A percentile compares a stretch with the other conserved stretches of the same genome.
These are phyloP conservation scores for Phyllachora maydis DNA, from an alignment of 2,329 filamentous ascomycete species.

Conservation along the genomic window DNA sequence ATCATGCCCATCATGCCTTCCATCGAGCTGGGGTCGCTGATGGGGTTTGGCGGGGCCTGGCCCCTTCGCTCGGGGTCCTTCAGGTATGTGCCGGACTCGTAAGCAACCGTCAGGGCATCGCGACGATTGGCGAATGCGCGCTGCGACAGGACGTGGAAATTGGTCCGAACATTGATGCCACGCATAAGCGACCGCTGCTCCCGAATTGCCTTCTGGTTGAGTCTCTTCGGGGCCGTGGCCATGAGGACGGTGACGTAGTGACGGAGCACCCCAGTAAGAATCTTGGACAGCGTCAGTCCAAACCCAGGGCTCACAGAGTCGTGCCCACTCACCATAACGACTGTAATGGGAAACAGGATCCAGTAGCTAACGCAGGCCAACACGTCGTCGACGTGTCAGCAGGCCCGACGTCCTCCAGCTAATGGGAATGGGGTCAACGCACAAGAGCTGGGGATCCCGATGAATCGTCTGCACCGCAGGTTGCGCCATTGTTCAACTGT, in stretches of 20 bases:
- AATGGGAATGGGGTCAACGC: constrained; percentile 17
- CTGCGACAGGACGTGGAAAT: constrained; percentile 60
- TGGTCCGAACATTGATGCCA: constrained; percentile 65
- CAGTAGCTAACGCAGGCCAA: too few relatives aligned
- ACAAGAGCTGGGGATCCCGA: constrained; percentile 97
- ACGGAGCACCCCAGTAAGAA: constrained; percentile 83
- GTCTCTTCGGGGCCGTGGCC: constrained; percentile 64
- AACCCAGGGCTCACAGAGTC: too few relatives aligned
- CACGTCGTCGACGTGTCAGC: too few relatives aligned
- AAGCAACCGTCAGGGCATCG: constrained; percentile 59
- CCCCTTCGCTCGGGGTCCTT: constrained; percentile 76
- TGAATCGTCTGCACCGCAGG: constrained; percentile 85
- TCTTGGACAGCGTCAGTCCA: constrained; percentile 31
- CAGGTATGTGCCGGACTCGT: constrained; percentile 69
- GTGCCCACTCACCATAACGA: constrained; percentile 94
- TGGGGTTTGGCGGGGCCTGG: constrained; percentile 78
- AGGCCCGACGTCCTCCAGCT: too few relatives aligned
- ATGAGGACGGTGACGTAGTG: constrained; percentile 94
- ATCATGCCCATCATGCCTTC: constrained; percentile 99
- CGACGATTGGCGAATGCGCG: constrained; percentile 64
- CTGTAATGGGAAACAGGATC: constrained; percentile 92
- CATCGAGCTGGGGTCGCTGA: constrained; percentile 91
- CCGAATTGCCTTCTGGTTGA: constrained; percentile 53
- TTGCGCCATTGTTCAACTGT: constrained; percentile 73
- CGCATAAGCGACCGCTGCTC: constrained; percentile 74